Evolutionary conservation across 2,329 filamentous ascomycete genomes (phyloP).

Genomic region (Phoma sp.): DNA sequence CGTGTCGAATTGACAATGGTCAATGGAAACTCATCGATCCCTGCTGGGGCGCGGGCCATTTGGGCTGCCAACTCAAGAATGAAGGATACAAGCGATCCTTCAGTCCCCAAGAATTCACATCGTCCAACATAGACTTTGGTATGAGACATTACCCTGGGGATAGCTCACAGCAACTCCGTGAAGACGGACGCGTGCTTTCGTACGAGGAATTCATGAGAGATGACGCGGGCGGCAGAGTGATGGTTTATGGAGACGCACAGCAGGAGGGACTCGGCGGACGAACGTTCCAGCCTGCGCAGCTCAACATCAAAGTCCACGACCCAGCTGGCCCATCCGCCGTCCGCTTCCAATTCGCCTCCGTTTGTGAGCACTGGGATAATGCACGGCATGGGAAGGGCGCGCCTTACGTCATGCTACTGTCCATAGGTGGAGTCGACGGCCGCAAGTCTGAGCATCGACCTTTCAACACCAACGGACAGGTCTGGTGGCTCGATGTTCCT

Average conservation of each 20-base stretch:
- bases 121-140: conserved; percentile 81
- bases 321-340: conserved; percentile 55
- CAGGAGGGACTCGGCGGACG: conserved; percentile 59
- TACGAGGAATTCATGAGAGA: conserved; percentile 87
- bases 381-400: conserved; percentile 70
- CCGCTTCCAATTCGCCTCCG: conserved; percentile 80
- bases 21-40: conserved; percentile 91
- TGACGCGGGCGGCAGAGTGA: conserved; percentile 53
- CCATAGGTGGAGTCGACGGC: conserved; percentile 68
- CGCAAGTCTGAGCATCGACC: conserved; percentile 72
- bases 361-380: conserved; percentile 85
- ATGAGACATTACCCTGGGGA: conserved; percentile 79
- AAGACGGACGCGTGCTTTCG: conserved; percentile 69
- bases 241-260: conserved; percentile 57
- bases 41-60: conserved; percentile 88
- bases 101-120: conserved; percentile 62
- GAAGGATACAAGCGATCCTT: conserved; percentile 72
- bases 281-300: conserved; percentile 67
- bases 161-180: conserved; percentile 72
- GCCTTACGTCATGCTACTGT: conserved; percentile 73
- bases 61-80: conserved; percentile 50
- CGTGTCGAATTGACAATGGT: conserved; percentile 83
- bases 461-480: conserved; percentile 75
- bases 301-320: conserved; percentile 68
- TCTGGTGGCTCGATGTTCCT: conserved; percentile 80